Percentiles rank a stretch among this genome's conserved stretches.
Evolutionary conservation across 345 rosid genomes (phyloP).

Genomic region (Chamaenerion angustifolium): DNA sequence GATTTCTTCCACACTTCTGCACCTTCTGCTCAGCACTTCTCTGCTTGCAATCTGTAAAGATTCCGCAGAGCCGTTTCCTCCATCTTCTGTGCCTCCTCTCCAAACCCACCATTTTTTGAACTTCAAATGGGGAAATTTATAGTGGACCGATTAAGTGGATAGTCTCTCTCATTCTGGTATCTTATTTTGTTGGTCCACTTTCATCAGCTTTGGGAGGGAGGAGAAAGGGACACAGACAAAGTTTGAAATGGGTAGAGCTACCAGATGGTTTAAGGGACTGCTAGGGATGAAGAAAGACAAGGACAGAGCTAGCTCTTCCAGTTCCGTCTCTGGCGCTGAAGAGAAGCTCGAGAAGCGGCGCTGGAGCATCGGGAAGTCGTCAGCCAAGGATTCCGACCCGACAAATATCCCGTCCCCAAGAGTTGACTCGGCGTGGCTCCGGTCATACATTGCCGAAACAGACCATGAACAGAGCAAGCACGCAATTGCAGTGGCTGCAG

Average conservation of each 20-base stretch:
- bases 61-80: slow-evolving; percentile 17
- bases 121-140: no score
- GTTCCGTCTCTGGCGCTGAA: slow-evolving; percentile 18
- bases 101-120: no score
- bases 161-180: no score
- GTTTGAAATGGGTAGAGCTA: slow-evolving; percentile 46
- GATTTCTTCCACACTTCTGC: slow-evolving; percentile 8
- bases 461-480: slow-evolving; percentile 53
- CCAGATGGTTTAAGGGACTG: slow-evolving; percentile 63
- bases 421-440: slow-evolving; percentile 25
- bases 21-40: slow-evolving; percentile 25
- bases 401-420: not conserved
- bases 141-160: no score
- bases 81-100: no score
- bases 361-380: slow-evolving; percentile 41
- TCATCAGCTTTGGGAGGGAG: not conserved
- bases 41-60: slow-evolving; percentile 46
- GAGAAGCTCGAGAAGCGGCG: slow-evolving; percentile 34
- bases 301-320: slow-evolving; percentile 7
- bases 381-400: slow-evolving; percentile 13
- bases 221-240: no score
- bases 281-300: slow-evolving; percentile 48
- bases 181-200: not conserved
- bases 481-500: slow-evolving; percentile 50
- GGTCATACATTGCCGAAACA: slow-evolving; percentile 25